These are phyloP conservation scores for Pseudogymnoascus sp. DNA, from an alignment of 2,329 filamentous ascomycete species.

Conservation along the genomic window DNA sequence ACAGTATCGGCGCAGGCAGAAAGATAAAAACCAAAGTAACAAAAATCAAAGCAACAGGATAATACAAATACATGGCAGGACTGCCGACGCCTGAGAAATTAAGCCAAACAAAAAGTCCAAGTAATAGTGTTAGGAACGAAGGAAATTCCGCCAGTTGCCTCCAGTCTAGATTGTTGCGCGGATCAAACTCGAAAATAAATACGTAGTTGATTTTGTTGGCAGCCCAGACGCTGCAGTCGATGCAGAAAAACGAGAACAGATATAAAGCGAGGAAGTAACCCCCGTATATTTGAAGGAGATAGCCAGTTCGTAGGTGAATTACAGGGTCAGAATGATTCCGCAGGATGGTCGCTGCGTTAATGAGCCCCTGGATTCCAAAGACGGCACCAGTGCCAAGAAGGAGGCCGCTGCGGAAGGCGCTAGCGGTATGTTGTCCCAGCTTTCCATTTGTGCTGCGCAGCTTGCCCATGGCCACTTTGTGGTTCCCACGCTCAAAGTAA, in stretches of 20 bases:
- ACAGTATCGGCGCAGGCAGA: constrained; percentile 66
- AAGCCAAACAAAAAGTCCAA: constrained; percentile 78
- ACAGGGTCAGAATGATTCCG: constrained; percentile 41
- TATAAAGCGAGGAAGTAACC: constrained; percentile 83
- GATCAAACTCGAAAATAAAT: constrained; percentile 95
- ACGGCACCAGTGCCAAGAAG: constrained; percentile 62
- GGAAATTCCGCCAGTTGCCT: constrained; percentile 80
- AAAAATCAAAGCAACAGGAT: constrained; percentile 71
- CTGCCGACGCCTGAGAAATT: constrained; percentile 70
- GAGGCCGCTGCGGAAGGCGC: constrained; percentile 55
- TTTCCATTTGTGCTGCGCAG: constrained; percentile 64
- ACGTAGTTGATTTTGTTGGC: constrained; percentile 85
- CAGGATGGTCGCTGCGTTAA: constrained; percentile 49
- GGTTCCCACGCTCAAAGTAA: constrained; percentile 91
- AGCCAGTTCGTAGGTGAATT: constrained; percentile 50
- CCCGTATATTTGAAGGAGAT: constrained; percentile 81
- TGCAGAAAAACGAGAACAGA: constrained; percentile 74
- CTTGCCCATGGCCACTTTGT: constrained; percentile 83
- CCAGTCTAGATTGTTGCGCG: constrained; percentile 81
- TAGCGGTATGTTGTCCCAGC: constrained; percentile 48
- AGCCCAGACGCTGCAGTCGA: constrained; percentile 79
- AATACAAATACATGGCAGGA: constrained; percentile 70
- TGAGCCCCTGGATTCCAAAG: constrained; percentile 58
- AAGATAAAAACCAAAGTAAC: constrained; percentile 64
- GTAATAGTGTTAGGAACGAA: constrained; percentile 69